A percentile compares a stretch with the other conserved stretches of the same genome.
Conservation (phyloP, 805 yeast genomes). For the Metschnikowia kunwiensis region DNA sequence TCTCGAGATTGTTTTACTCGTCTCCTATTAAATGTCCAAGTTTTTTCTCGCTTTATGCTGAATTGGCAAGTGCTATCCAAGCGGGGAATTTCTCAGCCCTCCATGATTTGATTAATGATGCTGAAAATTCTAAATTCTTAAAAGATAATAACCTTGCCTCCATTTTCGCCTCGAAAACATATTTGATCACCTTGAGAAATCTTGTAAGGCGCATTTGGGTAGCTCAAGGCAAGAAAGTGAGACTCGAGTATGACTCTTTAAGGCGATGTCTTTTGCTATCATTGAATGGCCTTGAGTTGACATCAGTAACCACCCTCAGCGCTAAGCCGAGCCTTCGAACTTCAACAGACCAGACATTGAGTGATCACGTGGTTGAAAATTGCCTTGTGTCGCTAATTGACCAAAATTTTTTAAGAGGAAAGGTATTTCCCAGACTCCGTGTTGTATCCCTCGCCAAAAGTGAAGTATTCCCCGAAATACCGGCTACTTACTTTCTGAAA, state of each 20-base stretch:
- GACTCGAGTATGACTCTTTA: slow-evolving; percentile 30
- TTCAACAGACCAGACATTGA: slow-evolving; percentile 12
- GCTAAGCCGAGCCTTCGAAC: background rate
- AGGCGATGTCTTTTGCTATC: slow-evolving; percentile 21
- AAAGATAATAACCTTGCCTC: slow-evolving; percentile 37
- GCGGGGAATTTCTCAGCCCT: slow-evolving; percentile 43
- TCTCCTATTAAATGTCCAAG: slow-evolving; percentile 16
- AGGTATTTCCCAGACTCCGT: slow-evolving; percentile 40
- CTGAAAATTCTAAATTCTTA: slow-evolving; percentile 32
- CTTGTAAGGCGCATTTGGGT: slow-evolving; percentile 35
- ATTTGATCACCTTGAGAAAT: slow-evolving; percentile 47
- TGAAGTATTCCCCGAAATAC: slow-evolving; percentile 39
- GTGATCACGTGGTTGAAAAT: slow-evolving; percentile 47
- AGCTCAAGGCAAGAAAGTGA: slow-evolving; percentile 22
- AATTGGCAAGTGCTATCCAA: slow-evolving; percentile 36
- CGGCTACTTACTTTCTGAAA: slow-evolving; percentile 19
- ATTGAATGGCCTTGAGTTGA: slow-evolving; percentile 12
- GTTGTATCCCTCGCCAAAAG: slow-evolving; percentile 41
- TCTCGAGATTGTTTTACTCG: slow-evolving; percentile 17
- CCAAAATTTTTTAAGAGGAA: slow-evolving; percentile 52
- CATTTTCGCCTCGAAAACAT: slow-evolving; percentile 44
- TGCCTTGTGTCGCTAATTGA: slow-evolving; percentile 50
- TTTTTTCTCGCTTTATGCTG: slow-evolving; percentile 33
- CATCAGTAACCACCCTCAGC: slow-evolving; percentile 8
- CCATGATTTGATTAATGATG: slow-evolving; percentile 25